phyloP scores from a whole-genome alignment of 108 stramenopile species.

The Pelagomonas calceolata region DNA sequence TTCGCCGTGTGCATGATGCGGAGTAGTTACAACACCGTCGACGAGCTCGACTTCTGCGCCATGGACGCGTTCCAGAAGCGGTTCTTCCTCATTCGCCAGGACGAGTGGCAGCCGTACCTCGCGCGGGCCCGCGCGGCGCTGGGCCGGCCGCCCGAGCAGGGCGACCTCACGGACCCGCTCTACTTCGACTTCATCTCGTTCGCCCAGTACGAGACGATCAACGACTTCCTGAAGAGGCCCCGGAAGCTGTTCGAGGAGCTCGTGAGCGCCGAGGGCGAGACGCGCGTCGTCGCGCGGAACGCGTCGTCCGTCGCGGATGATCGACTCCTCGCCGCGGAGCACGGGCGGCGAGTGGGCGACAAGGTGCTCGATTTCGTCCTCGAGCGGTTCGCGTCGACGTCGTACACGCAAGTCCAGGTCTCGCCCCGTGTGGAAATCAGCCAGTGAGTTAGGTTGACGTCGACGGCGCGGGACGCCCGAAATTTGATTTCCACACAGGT shows the following conservation, averaged over 20 bases:
- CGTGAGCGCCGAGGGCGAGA: background rate
- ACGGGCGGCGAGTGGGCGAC: background rate
- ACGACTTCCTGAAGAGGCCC: background rate
- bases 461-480: too few relatives aligned
- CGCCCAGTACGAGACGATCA: conserved; percentile 65
- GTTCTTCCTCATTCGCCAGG: conserved; percentile 50
- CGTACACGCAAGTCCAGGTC: too few relatives aligned
- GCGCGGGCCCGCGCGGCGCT: conserved; percentile 33
- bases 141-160: conserved; percentile 53
- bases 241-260: background rate
- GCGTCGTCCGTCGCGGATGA: background rate
- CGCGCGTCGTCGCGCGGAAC: background rate
- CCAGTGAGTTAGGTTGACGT: too few relatives aligned
- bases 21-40: background rate
- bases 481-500: too few relatives aligned
- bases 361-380: background rate
- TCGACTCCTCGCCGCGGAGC: background rate
- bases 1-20: conserved; percentile 10
- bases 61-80: conserved; percentile 75
- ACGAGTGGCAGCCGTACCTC: conserved; percentile 57
- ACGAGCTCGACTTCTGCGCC: background rate
- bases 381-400: background rate
- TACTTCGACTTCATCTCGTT: conserved; percentile 82
- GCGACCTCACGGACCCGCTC: conserved; percentile 64
- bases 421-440: too few relatives aligned